Conservation (phyloP, 768 basidiomycete species). For the Rhizopogon salebrosus region DNA sequence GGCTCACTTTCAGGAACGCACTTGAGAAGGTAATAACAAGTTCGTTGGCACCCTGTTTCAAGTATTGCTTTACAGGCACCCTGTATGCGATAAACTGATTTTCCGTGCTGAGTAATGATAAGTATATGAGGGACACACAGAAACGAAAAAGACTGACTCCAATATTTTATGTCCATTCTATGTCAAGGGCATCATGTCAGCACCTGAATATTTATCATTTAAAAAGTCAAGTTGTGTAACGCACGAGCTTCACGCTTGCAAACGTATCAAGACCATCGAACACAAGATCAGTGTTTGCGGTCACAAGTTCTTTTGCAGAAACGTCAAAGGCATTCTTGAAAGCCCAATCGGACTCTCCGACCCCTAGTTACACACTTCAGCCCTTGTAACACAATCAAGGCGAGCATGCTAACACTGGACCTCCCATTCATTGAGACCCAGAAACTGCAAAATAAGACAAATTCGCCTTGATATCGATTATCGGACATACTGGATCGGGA, state of each 20-base stretch:
- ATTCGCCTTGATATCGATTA: background rate
- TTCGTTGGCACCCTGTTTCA: constrained; percentile 58
- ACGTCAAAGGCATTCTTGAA: constrained; percentile 68
- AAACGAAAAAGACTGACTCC: constrained; percentile 30
- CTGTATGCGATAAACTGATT: constrained; percentile 85
- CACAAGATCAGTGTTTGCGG: constrained; percentile 61
- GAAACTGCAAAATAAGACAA: constrained; percentile 41
- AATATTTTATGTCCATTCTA: constrained; percentile 75
- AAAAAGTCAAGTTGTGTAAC: constrained; percentile 12
- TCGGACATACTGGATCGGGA: constrained; percentile 72
- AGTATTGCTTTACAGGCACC: constrained; percentile 45
- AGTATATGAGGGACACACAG: background rate
- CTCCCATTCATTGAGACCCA: constrained; percentile 82
- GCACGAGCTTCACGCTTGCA: constrained; percentile 62
- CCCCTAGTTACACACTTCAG: constrained; percentile 46
- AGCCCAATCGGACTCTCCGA: constrained; percentile 82
- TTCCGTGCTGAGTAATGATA: constrained; percentile 41
- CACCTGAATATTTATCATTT: background rate
- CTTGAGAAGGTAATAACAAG: constrained; percentile 69
- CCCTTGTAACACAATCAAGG: background rate
- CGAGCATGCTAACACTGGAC: constrained; percentile 65
- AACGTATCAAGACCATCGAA: constrained; percentile 94
- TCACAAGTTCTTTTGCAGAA: constrained; percentile 38
- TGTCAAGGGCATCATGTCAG: background rate
- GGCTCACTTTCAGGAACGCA: constrained; percentile 58